A percentile compares a stretch with the other conserved stretches of the same genome.
Evolutionary conservation across 1,284 basidiomycete genomes (phyloP).

Genomic region (Cystobasidium pallidum): DNA sequence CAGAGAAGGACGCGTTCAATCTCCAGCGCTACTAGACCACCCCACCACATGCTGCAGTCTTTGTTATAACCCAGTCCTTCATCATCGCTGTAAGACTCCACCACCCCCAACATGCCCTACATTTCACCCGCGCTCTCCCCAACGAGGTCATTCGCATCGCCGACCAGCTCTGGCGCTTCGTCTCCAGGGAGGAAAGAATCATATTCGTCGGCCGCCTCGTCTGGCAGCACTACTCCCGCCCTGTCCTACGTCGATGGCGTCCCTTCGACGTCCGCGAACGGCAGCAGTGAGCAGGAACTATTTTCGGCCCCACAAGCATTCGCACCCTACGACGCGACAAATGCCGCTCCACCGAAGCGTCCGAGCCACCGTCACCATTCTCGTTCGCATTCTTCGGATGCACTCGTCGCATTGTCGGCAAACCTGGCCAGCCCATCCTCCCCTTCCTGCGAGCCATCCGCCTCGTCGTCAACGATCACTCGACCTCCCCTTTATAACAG

Average conservation of each 20-base stretch:
- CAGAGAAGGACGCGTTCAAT: no score
- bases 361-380: constrained; percentile 36
- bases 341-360: not conserved
- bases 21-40: no score
- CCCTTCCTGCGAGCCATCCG: not conserved
- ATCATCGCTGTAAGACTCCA: no score
- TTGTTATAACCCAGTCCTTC: no score
- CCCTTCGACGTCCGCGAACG: constrained; percentile 8
- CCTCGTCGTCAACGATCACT: not conserved
- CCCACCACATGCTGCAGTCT: not conserved
- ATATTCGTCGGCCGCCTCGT: not conserved
- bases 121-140: constrained; percentile 42
- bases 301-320: no score
- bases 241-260: constrained; percentile 4
- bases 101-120: constrained; percentile 35
- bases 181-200: not conserved
- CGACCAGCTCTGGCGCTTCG: not conserved
- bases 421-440: not conserved
- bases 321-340: no score
- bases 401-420: constrained; percentile 14
- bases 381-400: constrained; percentile 32
- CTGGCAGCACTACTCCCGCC: not conserved
- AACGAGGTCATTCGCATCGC: constrained; percentile 20
- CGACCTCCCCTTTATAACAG: constrained; percentile 1
- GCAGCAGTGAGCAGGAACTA: not conserved